Evolutionary conservation across 768 basidiomycete genomes (phyloP).

Genomic region (Hydnomerulius pinastri): DNA sequence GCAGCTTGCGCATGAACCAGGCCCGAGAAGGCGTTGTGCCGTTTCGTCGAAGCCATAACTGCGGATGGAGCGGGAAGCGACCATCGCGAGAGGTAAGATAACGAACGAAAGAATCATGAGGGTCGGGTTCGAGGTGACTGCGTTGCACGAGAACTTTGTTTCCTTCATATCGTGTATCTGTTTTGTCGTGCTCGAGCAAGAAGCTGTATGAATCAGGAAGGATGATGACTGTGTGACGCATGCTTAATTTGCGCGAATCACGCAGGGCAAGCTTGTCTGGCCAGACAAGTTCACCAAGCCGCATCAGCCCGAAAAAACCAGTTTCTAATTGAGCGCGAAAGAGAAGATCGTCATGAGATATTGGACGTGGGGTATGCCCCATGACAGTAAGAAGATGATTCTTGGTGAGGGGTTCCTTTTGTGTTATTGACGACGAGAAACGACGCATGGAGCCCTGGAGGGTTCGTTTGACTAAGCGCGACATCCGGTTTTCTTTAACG

Average conservation of each 20-base stretch:
- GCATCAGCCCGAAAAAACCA: conserved; percentile 19
- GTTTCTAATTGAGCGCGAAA: conserved; percentile 16
- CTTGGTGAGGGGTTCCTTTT: conserved; percentile 14
- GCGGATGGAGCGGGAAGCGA: conserved; percentile 24
- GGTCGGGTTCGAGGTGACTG: not conserved
- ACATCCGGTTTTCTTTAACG: not conserved
- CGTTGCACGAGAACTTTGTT: conserved; percentile 9
- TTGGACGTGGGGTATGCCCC: not conserved
- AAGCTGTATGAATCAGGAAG: conserved; percentile 1
- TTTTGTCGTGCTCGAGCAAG: conserved; percentile 18
- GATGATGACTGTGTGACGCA: not conserved
- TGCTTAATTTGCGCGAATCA: conserved; percentile 6
- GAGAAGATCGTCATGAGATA: conserved; percentile 20
- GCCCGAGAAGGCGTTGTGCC: conserved; percentile 33
- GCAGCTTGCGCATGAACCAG: conserved; percentile 38
- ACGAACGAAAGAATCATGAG: conserved; percentile 8
- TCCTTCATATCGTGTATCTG: conserved; percentile 21
- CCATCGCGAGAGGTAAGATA: conserved; percentile 30
- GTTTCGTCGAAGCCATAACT: conserved; percentile 35
- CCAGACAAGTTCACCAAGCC: conserved; percentile 20
- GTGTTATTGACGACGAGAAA: not conserved
- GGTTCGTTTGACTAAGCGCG: conserved; percentile 9
- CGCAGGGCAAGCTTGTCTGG: conserved; percentile 12
- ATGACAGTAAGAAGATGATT: conserved; percentile 14
- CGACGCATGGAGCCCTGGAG: conserved; percentile 10